Base-by-base conservation (phyloP, 2,329 filamentous ascomycete species). In the Volutella citrinella region DNA sequence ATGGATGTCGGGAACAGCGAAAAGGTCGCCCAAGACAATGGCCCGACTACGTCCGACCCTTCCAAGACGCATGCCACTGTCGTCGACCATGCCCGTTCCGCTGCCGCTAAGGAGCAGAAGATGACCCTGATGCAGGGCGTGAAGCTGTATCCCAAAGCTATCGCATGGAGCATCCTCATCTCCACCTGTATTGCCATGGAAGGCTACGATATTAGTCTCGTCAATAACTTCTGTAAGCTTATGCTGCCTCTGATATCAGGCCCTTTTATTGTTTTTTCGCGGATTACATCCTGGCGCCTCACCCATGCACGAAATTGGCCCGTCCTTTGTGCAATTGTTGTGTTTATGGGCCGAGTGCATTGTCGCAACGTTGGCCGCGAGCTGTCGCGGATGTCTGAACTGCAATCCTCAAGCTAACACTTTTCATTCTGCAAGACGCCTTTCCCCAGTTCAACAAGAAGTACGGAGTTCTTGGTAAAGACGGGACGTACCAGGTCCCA, bases 181-280 rank as follows among this genome's bases (percentile, higher is more conserved):
- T 91, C 84, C n/a, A 91, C 87, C 0, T 90, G 85, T 57, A 93
- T 95, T 54, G 80, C 78, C 52, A 95, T 95, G 89, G 88, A 95
- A 61, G 88, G 87, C 20, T 94, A 90, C 65, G 87, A 95, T 56
- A 72, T 93, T 38, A 82, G 78, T 52, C 68, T 94, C 33, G 78
- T 93, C 51, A 87, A 83, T 67, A 90, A 90, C 62, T 88, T 93
- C 55, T 90, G 78, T 65, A 63, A 52, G 44, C 14, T 27, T 38
- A 34, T 13, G 15, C 21, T 13, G 30, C 32, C 21, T n/a, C 20
- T 42, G 26, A 9, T 36, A 15, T 37, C 19, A 25, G 19, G 8
- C 16, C 16, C 11, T 20, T 17, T 27, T 15, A 14, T 19, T 9
- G 10, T 16, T 37, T n/a, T n/a, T n/a, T n/a, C n/a, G n/a, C n/a